Percentiles rank a stretch among this genome's conserved stretches.
Evolutionary conservation across 495 filamentous ascomycete genomes (phyloP).

Genomic region (Aspergillus hancockii): DNA sequence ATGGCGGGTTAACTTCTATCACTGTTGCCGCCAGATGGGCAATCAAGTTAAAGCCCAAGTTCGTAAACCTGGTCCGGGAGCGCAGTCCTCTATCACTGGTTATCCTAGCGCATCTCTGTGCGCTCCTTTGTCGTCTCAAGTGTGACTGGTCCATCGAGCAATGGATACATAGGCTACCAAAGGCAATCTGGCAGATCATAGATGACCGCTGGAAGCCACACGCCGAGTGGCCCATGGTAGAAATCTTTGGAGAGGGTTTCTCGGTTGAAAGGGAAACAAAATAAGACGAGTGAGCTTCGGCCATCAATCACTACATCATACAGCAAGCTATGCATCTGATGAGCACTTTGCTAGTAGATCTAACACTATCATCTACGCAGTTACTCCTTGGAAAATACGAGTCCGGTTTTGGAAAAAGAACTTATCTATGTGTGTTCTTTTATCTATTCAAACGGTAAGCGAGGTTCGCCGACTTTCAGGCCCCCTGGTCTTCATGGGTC

Average conservation of each 20-base stretch:
- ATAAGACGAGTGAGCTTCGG: not conserved
- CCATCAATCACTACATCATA: not conserved
- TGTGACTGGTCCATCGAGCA: slow-evolving; percentile 51
- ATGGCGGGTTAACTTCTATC: slow-evolving; percentile 29
- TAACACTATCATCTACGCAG: not conserved
- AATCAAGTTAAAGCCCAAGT: slow-evolving; percentile 50
- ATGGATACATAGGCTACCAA: slow-evolving; percentile 39
- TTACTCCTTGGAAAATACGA: too few relatives aligned
- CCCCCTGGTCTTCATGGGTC: slow-evolving; percentile 23
- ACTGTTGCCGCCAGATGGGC: slow-evolving; percentile 43
- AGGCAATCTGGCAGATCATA: slow-evolving; percentile 39
- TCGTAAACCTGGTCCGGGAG: slow-evolving; percentile 51
- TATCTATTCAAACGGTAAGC: slow-evolving; percentile 8
- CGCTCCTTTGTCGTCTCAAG: slow-evolving; percentile 41
- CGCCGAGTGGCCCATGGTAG: slow-evolving; percentile 36
- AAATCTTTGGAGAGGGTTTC: slow-evolving; percentile 34
- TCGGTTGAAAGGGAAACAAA: not conserved
- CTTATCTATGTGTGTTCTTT: not conserved
- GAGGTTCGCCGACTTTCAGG: slow-evolving; percentile 15
- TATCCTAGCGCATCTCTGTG: slow-evolving; percentile 50
- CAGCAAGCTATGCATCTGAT: too few relatives aligned
- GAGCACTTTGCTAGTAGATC: too few relatives aligned
- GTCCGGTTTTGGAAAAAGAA: too few relatives aligned
- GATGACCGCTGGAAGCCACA: slow-evolving; percentile 41
- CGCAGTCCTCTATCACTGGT: slow-evolving; percentile 56